Percentiles rank a stretch among this genome's conserved stretches.
These are phyloP conservation scores for Xylariaceae sp. DNA, from an alignment of 2,329 filamentous ascomycete species.

Conservation along the genomic window DNA sequence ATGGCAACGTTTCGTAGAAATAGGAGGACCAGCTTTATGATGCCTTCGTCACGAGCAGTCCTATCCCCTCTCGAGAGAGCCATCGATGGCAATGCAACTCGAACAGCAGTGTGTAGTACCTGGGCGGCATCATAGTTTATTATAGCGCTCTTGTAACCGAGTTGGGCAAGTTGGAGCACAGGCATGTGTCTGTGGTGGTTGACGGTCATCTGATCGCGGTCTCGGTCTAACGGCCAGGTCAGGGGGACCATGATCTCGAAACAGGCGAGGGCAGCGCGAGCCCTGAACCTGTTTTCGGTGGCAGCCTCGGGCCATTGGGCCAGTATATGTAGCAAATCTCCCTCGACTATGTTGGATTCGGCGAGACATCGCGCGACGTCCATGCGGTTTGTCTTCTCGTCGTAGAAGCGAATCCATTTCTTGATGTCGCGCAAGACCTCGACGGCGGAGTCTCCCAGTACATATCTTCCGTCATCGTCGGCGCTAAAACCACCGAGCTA, in stretches of 20 bases:
- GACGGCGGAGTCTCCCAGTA: slow-evolving; percentile 86
- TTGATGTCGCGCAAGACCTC: slow-evolving; percentile 90
- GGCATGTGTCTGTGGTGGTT: slow-evolving; percentile 92
- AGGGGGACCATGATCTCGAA: slow-evolving; percentile 86
- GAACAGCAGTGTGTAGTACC: slow-evolving; percentile 74
- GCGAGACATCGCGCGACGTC: slow-evolving; percentile 90
- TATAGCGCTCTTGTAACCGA: slow-evolving; percentile 82
- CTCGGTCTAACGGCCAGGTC: slow-evolving; percentile 86
- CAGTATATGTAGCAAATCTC: slow-evolving; percentile 85
- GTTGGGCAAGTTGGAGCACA: slow-evolving; percentile 80
- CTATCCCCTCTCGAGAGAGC: slow-evolving; percentile 71
- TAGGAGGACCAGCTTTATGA: slow-evolving; percentile 85
- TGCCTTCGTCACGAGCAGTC: slow-evolving; percentile 75
- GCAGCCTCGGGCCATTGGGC: slow-evolving; percentile 71
- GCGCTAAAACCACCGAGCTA: slow-evolving; percentile 80
- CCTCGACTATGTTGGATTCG: slow-evolving; percentile 85
- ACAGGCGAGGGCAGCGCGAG: slow-evolving; percentile 76
- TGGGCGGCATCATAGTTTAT: slow-evolving; percentile 74
- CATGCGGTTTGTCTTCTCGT: slow-evolving; percentile 87
- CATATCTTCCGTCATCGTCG: slow-evolving; percentile 75
- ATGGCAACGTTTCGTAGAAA: slow-evolving; percentile 84
- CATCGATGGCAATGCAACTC: slow-evolving; percentile 81
- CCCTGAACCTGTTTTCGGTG: slow-evolving; percentile 67
- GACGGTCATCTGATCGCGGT: slow-evolving; percentile 74
- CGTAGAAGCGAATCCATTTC: slow-evolving; percentile 91